Evolutionary conservation across 306 rosid species (phyloP).

Genomic region (Prunus padus): DNA sequence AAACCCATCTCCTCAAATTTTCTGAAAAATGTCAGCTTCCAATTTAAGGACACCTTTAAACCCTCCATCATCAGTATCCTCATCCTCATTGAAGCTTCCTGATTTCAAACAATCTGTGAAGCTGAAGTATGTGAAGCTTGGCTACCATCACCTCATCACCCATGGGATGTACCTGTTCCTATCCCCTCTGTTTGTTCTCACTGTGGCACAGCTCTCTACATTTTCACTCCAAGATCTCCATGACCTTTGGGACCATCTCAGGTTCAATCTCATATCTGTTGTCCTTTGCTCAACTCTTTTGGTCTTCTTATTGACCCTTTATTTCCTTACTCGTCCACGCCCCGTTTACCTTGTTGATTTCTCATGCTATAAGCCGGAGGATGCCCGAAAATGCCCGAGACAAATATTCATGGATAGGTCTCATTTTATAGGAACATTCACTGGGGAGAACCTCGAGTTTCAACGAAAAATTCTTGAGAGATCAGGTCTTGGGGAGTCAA

Average conservation of each 20-base stretch:
- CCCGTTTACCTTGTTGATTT: slow-evolving; percentile 58
- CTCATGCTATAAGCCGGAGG: slow-evolving; percentile 59
- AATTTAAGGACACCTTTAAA: slow-evolving; percentile 28
- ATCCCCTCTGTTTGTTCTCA: slow-evolving; percentile 36
- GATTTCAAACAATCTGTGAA: slow-evolving; percentile 57
- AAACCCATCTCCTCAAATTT: slow-evolving; percentile 10
- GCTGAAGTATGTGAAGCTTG: slow-evolving; percentile 59
- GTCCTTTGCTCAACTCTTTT: slow-evolving; percentile 42
- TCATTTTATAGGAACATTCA: slow-evolving; percentile 36
- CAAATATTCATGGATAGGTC: slow-evolving; percentile 52
- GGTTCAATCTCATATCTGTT: slow-evolving; percentile 45
- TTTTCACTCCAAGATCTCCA: slow-evolving; percentile 43
- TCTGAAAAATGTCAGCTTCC: slow-evolving; percentile 39
- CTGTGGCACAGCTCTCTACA: slow-evolving; percentile 40
- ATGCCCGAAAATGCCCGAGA: slow-evolving; percentile 52
- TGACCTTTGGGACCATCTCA: slow-evolving; percentile 50
- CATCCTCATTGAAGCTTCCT: slow-evolving; percentile 37
- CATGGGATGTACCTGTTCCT: slow-evolving; percentile 56
- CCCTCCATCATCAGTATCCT: slow-evolving; percentile 23
- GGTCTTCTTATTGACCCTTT: slow-evolving; percentile 49
- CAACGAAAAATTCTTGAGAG: slow-evolving; percentile 56
- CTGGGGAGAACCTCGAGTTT: slow-evolving; percentile 45
- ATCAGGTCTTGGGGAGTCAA: slow-evolving; percentile 62
- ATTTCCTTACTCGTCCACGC: slow-evolving; percentile 46
- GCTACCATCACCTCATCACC: slow-evolving; percentile 55